Conservation (phyloP, 345 rosid genomes). For the Salix dunnii region DNA sequence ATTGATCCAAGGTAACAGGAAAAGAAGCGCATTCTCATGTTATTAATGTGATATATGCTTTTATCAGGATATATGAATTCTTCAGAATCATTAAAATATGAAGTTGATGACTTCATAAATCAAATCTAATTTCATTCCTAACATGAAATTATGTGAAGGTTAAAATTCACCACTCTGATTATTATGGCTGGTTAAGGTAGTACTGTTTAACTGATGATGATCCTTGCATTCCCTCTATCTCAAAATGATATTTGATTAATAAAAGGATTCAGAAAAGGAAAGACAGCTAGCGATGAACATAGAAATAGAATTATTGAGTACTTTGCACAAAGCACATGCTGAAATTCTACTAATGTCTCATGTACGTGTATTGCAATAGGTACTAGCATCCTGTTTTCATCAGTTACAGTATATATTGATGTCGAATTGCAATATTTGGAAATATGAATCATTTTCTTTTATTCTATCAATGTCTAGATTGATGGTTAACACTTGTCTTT, state of each 20-base stretch:
- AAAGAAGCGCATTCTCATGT: background rate
- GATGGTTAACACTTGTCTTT: background rate
- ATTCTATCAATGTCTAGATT: background rate
- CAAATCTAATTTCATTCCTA: background rate
- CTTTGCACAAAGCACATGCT: background rate
- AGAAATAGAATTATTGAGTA: background rate
- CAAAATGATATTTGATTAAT: background rate
- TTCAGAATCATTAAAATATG: background rate
- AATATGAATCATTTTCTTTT: conserved; percentile 3
- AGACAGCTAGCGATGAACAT: background rate
- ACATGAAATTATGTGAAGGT: background rate
- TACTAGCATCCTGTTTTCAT: background rate
- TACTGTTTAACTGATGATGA: background rate
- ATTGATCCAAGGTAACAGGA: background rate
- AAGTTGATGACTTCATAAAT: background rate
- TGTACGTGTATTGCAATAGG: background rate
- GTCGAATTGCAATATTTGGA: background rate
- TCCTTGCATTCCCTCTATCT: background rate
- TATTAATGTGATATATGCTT: background rate
- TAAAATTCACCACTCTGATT: background rate
- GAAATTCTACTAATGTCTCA: background rate
- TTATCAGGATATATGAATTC: background rate
- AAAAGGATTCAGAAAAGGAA: background rate
- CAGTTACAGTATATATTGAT: background rate
- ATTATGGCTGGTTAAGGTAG: background rate